Percentiles rank a stretch among this genome's conserved stretches.
Evolutionary conservation across 768 basidiomycete species (phyloP).

Genomic region (Coprinopsis strossmayeri): DNA sequence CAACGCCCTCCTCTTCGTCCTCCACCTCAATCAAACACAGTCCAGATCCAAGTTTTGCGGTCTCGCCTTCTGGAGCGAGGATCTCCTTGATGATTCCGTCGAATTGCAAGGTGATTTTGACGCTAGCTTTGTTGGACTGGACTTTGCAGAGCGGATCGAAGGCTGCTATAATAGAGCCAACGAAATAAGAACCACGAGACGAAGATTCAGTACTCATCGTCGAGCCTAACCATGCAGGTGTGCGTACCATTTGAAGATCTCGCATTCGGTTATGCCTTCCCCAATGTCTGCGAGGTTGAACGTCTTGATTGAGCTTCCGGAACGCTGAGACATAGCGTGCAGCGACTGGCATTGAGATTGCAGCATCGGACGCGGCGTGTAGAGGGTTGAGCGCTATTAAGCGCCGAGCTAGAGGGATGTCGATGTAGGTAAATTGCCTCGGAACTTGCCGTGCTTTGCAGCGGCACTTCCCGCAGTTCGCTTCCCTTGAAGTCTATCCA

Average conservation of each 20-base stretch:
- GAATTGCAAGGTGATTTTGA: slow-evolving; percentile 85
- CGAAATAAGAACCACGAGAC: slow-evolving; percentile 65
- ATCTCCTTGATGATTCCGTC: slow-evolving; percentile 70
- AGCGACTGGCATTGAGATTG: too few species aligned
- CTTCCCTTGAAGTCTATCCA: too few species aligned
- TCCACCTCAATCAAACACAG: slow-evolving; percentile 81
- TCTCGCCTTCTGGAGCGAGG: slow-evolving; percentile 74
- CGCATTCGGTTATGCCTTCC: slow-evolving; percentile 88
- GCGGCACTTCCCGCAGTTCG: too few species aligned
- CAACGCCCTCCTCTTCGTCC: slow-evolving; percentile 35
- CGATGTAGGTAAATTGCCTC: too few species aligned
- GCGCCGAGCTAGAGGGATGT: too few species aligned
- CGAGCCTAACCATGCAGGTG: too few species aligned
- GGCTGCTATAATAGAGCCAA: slow-evolving; percentile 40
- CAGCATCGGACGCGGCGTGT: too few species aligned
- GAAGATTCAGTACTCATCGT: too few species aligned
- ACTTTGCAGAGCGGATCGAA: slow-evolving; percentile 81
- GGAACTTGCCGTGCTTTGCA: too few species aligned
- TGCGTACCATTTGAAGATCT: slow-evolving; percentile 79
- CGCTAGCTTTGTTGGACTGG: slow-evolving; percentile 86
- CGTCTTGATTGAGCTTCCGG: slow-evolving; percentile 38
- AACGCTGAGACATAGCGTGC: too few species aligned
- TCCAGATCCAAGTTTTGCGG: slow-evolving; percentile 78
- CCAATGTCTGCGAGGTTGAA: slow-evolving; percentile 85
- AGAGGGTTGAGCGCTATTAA: too few species aligned